Evolutionary conservation across 108 stramenopile species (phyloP), one percentile per base, ranked within the genome.

Genomic region (Discostella pseudostelligera): DNA sequence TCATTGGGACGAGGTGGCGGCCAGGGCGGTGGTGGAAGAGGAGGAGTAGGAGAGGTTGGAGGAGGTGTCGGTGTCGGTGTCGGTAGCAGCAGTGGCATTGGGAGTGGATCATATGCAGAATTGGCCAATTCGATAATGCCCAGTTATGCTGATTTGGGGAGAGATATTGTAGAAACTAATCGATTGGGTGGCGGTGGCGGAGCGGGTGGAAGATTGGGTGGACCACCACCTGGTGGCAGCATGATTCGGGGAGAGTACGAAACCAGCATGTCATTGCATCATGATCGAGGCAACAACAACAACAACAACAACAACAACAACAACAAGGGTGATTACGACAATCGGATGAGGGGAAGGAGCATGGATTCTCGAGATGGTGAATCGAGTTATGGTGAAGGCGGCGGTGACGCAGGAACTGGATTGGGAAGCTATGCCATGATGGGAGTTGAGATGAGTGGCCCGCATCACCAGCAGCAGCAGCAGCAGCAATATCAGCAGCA

Each of bases 111-210:
- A 12, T 54, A 54, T 35, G 53, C 53, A 12, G 53, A 54, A n/a
- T 14, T 54, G 53, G 53, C 53, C 11, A 54, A 36, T 17, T 5
- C 32, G 29, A 29, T 13, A 0, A 25, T 13, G 6, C 11, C 42
- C 51, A 64, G 67, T 21, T 68, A 68, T 39, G 46, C 67, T 10
- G 40, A 39, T 49, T 59, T 68, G 67, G 67, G 67, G n/a, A 57
- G 66, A 46, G 46, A 44, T 14, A 47, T 48, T 16, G 13, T 14
- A 26, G 26, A 28, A 10, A 25, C 2, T 24, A n/a, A 37, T 39
- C 14, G 39, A 14, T 13, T 12, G 13, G 35, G 53, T 1, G 20
- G 53, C 12, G 53, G 24, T 2, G 37, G 36, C 1, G 26, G 51
- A 54, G n/a, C n/a, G n/a, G n/a, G n/a, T n/a, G 7, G 40, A 54